These are phyloP conservation scores for Colletotrichum sp. DNA, from an alignment of 2,329 filamentous ascomycete species.

Conservation along the genomic window DNA sequence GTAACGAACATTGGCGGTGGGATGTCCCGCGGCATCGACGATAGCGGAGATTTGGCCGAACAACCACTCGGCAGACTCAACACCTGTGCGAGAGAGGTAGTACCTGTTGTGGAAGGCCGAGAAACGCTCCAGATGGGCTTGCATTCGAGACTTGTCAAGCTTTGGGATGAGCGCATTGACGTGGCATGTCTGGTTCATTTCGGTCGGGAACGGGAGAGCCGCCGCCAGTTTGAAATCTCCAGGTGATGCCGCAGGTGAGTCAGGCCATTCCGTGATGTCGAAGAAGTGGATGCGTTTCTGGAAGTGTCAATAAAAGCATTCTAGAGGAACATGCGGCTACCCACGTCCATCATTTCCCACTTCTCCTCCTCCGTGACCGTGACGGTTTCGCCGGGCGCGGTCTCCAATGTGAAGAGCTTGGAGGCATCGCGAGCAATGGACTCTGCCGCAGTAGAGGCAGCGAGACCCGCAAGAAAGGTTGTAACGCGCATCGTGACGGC, in stretches of 20 bases:
- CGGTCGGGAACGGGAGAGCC: constrained; percentile 22
- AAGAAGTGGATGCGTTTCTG: constrained; percentile 28
- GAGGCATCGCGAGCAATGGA: constrained; percentile 11
- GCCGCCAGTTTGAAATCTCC: constrained; percentile 4
- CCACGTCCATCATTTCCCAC: constrained; percentile 27
- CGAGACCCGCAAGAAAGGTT: constrained; percentile 24
- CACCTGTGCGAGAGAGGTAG: constrained; percentile 69
- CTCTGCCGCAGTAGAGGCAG: constrained; percentile 17
- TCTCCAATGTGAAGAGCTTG: constrained; percentile 25
- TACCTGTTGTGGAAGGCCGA: constrained; percentile 72
- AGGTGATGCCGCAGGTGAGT: constrained; percentile 7
- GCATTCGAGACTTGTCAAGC: constrained; percentile 14
- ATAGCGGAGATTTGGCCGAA: constrained; percentile 68
- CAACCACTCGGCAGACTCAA: constrained; percentile 78
- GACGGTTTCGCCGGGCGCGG: constrained; percentile 23
- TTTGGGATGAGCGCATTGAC: constrained; percentile 20
- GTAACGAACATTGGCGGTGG: constrained; percentile 63
- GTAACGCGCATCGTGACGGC: constrained; percentile 21
- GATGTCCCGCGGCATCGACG: constrained; percentile 65
- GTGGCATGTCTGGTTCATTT: constrained; percentile 22
- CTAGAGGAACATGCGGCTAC: not conserved
- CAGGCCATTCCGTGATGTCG: constrained; percentile 27
- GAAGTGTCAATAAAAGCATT: not conserved
- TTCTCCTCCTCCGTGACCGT: constrained; percentile 30
- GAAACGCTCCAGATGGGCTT: constrained; percentile 52